Evolutionary conservation across 768 basidiomycete genomes (phyloP), one percentile per base, ranked within the genome.

Genomic region (Termitomyces sp.): DNA sequence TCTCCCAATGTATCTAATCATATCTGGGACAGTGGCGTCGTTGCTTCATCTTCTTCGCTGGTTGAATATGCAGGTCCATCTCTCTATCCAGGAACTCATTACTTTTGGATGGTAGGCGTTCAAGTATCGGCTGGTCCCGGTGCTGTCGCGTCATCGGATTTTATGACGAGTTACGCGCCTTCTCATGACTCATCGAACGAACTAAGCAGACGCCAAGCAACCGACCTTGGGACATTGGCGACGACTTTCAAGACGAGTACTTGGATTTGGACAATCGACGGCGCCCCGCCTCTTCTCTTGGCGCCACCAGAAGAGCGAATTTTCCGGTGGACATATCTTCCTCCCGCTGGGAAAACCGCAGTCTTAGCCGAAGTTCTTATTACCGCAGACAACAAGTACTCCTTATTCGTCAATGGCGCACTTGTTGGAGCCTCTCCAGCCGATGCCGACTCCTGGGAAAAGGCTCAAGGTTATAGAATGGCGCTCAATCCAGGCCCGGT

Each of bases 251-350:
- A 36, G 18, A 43, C 53, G 14, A 49, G 56, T 4, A 61, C 57
- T 40, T 63, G 62, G 62, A 61, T 63, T 8, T 63, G 62, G 62
- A 63, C 62, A 20, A 36, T 38, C 12, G 62, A 63, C 35, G 59
- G 47, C 12, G 36, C 32, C 14, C 52, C 52, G 13, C 56, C 53
- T 26, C 40, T 18, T 3, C 55, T 60, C 26, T 41, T 58, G 26
- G 59, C 59, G 16, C 49, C 56, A 35, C 56, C 53, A 26, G 62
- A 50, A n/a, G 50, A 60, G 14, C 59, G 59, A 35, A 26, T 51
- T 4, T 63, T 63, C 46, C 59, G 62, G 8, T 35, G 23, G 28
- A 60, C 62, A 28, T 63, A 63, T 32, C 47, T 28, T 28, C 62
- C 62, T 7, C 62, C 62, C 6, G 20, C 41, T 2, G 62, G 62